Evolutionary conservation across 1,139 yeast genomes (phyloP), one percentile per base, ranked within the genome.

Genomic region (Debaryomyces udenii): DNA sequence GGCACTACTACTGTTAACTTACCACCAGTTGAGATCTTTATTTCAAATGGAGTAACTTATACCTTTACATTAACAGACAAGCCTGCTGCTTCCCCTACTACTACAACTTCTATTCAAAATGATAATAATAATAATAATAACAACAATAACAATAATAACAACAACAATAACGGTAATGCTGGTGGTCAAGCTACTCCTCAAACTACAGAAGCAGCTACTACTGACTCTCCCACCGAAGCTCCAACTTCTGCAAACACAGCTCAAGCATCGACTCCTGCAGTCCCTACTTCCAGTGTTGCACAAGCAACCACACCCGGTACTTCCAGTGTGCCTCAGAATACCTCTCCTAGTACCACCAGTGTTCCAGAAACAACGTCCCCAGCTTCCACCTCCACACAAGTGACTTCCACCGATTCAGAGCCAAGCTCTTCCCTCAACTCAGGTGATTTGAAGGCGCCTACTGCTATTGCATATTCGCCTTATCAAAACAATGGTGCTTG

Each of bases 391-490:
- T 13, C 22, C 7, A 28, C 41, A 6, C 28, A 27, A 11, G 9
- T 18, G 6, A 20, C 41, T 16, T 16, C 45, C 29, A 26, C 42
- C 31, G 24, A 45, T 26, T 27, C 47, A n/a, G 35, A 52, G 14
- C 20, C 52, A 9, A 15, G 53, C 13, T 37, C 58, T 28, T 17
- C 55, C 10, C 27, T 37, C 10, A 39, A 30, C 15, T 28, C 47
- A 17, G 57, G 50, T 28, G 30, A 42, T 22, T 49, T 64, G 20
- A 26, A 58, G 15, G 53, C 71, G 34, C 91, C 91, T 43, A 61
- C 69, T 35, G 76, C 81, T 24, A 70, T 85, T 42, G 88, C 81
- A 27, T 90, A 90, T 72, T 83, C 93, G 27, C 97, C 97, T 26
- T 90, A 88, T 68, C 74, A 77, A 43, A 64, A 79, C 56, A 81